Conservation (phyloP, 2,329 filamentous ascomycete genomes). For the Neocatenulostroma microsporum region DNA sequence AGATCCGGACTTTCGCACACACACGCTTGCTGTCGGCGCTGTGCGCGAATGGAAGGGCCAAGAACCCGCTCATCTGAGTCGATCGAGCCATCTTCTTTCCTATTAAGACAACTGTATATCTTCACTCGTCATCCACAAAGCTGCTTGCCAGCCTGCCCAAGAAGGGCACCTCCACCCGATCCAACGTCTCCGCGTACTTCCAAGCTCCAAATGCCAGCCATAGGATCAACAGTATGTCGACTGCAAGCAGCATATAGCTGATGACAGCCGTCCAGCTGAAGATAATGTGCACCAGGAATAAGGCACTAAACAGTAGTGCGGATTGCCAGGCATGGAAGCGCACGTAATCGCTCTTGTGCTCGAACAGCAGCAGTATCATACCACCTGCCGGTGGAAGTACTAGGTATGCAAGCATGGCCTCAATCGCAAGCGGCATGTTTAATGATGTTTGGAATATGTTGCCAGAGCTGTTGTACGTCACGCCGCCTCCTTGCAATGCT, state of each 20-base stretch:
- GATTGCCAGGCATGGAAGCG: slow-evolving; percentile 93
- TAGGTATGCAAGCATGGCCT: slow-evolving; percentile 84
- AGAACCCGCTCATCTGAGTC: no score
- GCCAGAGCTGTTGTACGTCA: slow-evolving; percentile 48
- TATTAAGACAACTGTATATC: no score
- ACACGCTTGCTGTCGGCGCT: no score
- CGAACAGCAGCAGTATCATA: slow-evolving; percentile 73
- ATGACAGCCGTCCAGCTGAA: slow-evolving; percentile 78
- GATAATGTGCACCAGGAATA: slow-evolving; percentile 72
- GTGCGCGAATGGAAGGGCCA: no score
- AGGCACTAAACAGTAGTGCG: slow-evolving; percentile 25
- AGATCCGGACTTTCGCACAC: no score
- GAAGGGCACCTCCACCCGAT: slow-evolving; percentile 75
- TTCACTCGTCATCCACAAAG: slow-evolving; percentile 78
- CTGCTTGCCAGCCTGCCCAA: slow-evolving; percentile 79
- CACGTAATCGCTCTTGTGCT: slow-evolving; percentile 96
- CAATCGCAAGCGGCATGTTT: slow-evolving; percentile 76
- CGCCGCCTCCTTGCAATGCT: slow-evolving; percentile 20
- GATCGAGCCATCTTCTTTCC: no score
- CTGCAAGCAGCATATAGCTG: slow-evolving; percentile 72
- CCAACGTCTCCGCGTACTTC: slow-evolving; percentile 62
- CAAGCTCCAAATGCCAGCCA: slow-evolving; percentile 75
- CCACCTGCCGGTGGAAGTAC: slow-evolving; percentile 77
- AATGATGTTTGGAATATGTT: slow-evolving; percentile 79
- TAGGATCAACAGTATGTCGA: slow-evolving; percentile 67